These are phyloP conservation scores for Phytophthora pini DNA, from an alignment of 352 stramenopile species.

Conservation along the genomic window DNA sequence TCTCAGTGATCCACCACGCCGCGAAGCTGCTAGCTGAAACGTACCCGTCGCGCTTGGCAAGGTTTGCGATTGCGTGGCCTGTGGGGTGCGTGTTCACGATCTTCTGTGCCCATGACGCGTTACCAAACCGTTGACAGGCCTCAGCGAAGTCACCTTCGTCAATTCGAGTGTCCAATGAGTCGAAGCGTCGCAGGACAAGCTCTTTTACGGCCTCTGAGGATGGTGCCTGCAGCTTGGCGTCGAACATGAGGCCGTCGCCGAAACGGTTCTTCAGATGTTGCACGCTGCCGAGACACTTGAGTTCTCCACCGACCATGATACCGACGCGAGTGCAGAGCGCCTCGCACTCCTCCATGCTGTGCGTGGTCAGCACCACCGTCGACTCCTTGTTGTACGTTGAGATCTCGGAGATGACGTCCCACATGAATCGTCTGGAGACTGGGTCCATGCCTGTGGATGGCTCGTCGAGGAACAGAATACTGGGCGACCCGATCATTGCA, in stretches of 20 bases:
- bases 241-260: slow-evolving; percentile 93
- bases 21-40: slow-evolving; percentile 40
- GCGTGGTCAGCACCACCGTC: slow-evolving; percentile 93
- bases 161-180: too few relatives aligned
- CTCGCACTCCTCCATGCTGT: slow-evolving; percentile 97
- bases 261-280: slow-evolving; percentile 97
- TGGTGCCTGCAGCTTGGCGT: slow-evolving; percentile 69
- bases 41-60: slow-evolving; percentile 59
- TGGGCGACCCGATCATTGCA: slow-evolving; percentile 92
- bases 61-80: slow-evolving; percentile 61
- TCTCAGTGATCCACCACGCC: slow-evolving; percentile 71
- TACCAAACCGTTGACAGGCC: slow-evolving; percentile 14
- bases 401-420: slow-evolving; percentile 91
- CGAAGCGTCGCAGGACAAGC: too few relatives aligned
- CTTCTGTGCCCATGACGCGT: slow-evolving; percentile 44
- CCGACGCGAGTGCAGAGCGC: slow-evolving; percentile 93
- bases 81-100: slow-evolving; percentile 58
- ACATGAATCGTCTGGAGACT: slow-evolving; percentile 94
- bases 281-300: slow-evolving; percentile 86
- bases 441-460: slow-evolving; percentile 95
- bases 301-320: slow-evolving; percentile 90
- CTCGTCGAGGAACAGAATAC: slow-evolving; percentile 94
- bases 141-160: too few relatives aligned
- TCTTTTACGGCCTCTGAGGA: too few relatives aligned
- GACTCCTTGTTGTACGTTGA: slow-evolving; percentile 72